Percentiles rank a stretch among this genome's conserved stretches.
Evolutionary conservation across 2,329 filamentous ascomycete species (phyloP).

Genomic region (Huntiella abstrusa): DNA sequence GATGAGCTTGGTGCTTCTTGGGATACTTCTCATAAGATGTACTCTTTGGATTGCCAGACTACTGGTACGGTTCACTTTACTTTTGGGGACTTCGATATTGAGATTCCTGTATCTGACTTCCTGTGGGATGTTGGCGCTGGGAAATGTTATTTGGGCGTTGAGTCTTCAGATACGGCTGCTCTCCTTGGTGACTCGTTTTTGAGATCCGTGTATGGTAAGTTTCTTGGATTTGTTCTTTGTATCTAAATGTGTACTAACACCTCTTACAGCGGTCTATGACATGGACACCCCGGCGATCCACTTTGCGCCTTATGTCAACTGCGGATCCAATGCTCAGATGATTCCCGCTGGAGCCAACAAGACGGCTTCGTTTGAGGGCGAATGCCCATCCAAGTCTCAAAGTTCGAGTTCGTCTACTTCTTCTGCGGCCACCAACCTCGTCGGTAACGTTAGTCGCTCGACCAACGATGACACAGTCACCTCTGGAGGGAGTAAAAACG

Average conservation of each 20-base stretch:
- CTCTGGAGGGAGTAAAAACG: slow-evolving; percentile 6
- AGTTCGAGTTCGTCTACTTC: not conserved
- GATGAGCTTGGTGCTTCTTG: slow-evolving; percentile 26
- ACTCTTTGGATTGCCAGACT: slow-evolving; percentile 28
- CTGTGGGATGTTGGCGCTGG: slow-evolving; percentile 21
- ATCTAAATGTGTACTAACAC: not conserved
- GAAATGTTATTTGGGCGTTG: slow-evolving; percentile 28
- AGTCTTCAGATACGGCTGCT: slow-evolving; percentile 19
- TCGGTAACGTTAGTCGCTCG: not conserved
- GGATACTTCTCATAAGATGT: slow-evolving; percentile 23
- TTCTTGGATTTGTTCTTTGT: not conserved
- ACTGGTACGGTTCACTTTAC: slow-evolving; percentile 27
- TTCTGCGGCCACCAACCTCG: not conserved
- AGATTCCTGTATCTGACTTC: slow-evolving; percentile 28
- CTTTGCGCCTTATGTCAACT: slow-evolving; percentile 15
- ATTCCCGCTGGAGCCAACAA: slow-evolving; percentile 14
- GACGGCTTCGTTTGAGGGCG: slow-evolving; percentile 13
- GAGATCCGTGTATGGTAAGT: slow-evolving; percentile 22
- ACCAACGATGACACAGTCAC: not conserved
- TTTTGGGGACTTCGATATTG: slow-evolving; percentile 26
- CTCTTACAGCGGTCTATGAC: slow-evolving; percentile 13
- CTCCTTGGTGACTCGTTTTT: slow-evolving; percentile 28
- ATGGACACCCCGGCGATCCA: slow-evolving; percentile 15
- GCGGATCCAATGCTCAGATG: slow-evolving; percentile 14
- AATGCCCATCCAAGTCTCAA: slow-evolving; percentile 11